Percentiles rank a stretch among this genome's conserved stretches.
Conservation (phyloP, 2,329 filamentous ascomycete genomes). For the Penicillium hordei region DNA sequence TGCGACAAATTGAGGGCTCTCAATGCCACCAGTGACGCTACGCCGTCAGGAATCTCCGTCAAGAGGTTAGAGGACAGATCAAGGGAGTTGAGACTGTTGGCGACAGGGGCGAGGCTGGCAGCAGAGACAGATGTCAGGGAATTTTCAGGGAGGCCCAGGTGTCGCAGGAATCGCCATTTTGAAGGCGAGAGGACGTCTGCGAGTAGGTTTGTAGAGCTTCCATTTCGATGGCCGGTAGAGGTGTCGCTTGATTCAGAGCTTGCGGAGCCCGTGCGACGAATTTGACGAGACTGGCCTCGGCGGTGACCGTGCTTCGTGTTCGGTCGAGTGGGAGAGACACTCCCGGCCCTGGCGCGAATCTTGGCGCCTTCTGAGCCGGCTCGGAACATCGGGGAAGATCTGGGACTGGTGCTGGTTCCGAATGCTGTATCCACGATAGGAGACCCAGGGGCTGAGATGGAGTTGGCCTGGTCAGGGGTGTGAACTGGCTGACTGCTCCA, state of each 20-base stretch:
- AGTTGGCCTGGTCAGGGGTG: slow-evolving; percentile 62
- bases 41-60: slow-evolving; percentile 86
- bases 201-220: slow-evolving; percentile 77
- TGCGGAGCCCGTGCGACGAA: slow-evolving; percentile 82
- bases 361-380: slow-evolving; percentile 57
- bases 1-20: slow-evolving; percentile 90
- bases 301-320: slow-evolving; percentile 68
- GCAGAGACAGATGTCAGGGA: slow-evolving; percentile 76
- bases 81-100: slow-evolving; percentile 84
- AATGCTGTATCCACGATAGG: slow-evolving; percentile 52
- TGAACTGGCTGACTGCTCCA: slow-evolving; percentile 66
- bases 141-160: slow-evolving; percentile 90
- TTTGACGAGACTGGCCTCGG: slow-evolving; percentile 67
- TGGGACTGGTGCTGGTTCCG: slow-evolving; percentile 51
- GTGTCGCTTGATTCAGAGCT: slow-evolving; percentile 80
- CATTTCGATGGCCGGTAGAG: slow-evolving; percentile 53
- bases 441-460: slow-evolving; percentile 68
- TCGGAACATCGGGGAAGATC: slow-evolving; percentile 50
- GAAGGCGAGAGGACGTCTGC: slow-evolving; percentile 71
- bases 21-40: slow-evolving; percentile 82
- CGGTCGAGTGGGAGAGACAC: slow-evolving; percentile 78
- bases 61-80: slow-evolving; percentile 93
- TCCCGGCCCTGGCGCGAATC: slow-evolving; percentile 57
- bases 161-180: slow-evolving; percentile 93
- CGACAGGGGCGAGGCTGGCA: slow-evolving; percentile 74